Base-by-base conservation (phyloP, 2,329 filamentous ascomycete genomes). In the Albifimbria verrucaria region DNA sequence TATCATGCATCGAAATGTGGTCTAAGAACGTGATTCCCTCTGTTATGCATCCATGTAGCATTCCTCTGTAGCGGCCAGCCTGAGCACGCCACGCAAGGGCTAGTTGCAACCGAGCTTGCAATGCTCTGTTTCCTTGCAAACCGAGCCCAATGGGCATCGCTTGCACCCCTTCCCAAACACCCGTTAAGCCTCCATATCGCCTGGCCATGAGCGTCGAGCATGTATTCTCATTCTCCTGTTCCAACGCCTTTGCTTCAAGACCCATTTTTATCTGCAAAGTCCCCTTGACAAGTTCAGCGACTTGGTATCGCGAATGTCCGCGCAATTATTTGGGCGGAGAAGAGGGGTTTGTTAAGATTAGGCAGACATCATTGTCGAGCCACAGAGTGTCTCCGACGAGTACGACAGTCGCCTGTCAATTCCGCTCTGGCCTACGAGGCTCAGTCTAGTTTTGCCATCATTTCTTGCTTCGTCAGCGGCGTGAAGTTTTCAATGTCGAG, bases 401-500 rank as follows among this genome's bases (percentile, higher is more conserved):
- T 57, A 58, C 59, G 65, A 64, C 63, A 65, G 32, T 57, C 63
- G 62, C 63, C 63, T 63, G 65, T 66, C 64, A 68, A 61, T 63
- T 66, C 62, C 58, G 58, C 57, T 59, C 60, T 57, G 56, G 58
- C 52, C 48, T 56, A 54, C 55, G 51, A 39, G 23, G 53, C 74
- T 92, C 88, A 99, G 77, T 99, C 94, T 74, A 99, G 81, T 73
- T 92, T 91, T 55, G 94, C 94, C 78, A 96, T 90, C 94, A 99
- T 97, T 72, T 97, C 91, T 66, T 94, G 88, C 79, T 92, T 96
- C 66, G 88, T 79, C 77, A 99, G 80, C 45, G 93, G 93, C 64
- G 86, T 91, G 73, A 99, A 90, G 72, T 92, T 92, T 73, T 97
- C 91, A 66, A 97, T 91, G 71, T 97, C 92, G 62, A 99, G 82